Base-by-base conservation (phyloP, 2,329 filamentous ascomycete species). In the Aspergillus alliaceus region DNA sequence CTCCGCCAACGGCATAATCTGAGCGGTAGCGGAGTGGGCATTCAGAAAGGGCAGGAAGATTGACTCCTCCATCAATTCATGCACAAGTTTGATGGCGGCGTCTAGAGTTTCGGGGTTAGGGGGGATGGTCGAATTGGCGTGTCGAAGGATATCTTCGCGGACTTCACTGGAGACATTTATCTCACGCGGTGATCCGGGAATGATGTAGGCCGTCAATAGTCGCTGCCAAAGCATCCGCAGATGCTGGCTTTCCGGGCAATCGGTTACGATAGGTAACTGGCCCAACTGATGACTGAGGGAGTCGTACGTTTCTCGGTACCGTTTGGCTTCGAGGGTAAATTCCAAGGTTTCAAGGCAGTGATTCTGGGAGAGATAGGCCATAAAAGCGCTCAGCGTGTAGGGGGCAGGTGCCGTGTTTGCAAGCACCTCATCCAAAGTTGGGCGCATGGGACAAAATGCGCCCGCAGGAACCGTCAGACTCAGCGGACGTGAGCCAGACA, bases 1-100 rank as follows among this genome's bases (percentile, higher is more conserved):
- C 65, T 70, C 81, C 69, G 70, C 77, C 72, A 66, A 74, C 63
- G 79, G 75, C 40, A 72, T 65, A n/a, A 82, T 78, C 31, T 73
- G 70, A 1, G 78, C 76, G 44, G 81, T 78, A 1, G 79, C 77
- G 58, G 80, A 80, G 48, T 82, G 77, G 60, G 81, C 84, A 74
- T 96, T 93, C 53, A 98, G 82, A 71, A 98, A 99, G 0, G 93
- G 93, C 0, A 96, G 87, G 51, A 98, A 81, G 0, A 98, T 90
- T 3, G 93, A 97, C 72, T 98, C 95, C 67, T 96, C 96, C 93
- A 99, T 98, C 55, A 99, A 80, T 66, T 98, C 95, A 73, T 93
- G 93, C 39, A 97, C 90, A 59, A 96, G 96, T 60, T 85, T 84
- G 24, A 96, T 90, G 20, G 95, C 92, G 51, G 90, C 84, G 59